phyloP scores from a whole-genome alignment of 768 basidiomycete species.

The Lepiota subincarnata region DNA sequence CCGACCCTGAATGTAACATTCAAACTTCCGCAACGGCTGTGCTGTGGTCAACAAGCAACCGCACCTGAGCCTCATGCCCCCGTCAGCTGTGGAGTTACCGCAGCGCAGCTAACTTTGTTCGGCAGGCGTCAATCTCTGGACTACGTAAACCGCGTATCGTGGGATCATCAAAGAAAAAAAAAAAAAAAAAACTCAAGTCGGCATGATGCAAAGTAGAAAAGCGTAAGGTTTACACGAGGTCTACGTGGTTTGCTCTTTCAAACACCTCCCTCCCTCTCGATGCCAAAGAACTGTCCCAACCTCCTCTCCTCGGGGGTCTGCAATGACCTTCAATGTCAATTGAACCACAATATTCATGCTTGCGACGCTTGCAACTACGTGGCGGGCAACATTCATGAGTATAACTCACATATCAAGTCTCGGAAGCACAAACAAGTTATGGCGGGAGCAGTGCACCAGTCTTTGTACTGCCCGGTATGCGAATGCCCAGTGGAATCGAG shows the following conservation, averaged over 20 bases:
- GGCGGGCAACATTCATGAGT: conserved; percentile 19
- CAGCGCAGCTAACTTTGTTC: too few relatives aligned
- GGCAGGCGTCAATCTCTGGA: too few relatives aligned
- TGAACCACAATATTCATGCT: conserved; percentile 31
- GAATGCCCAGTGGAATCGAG: neutral
- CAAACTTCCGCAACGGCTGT: too few relatives aligned
- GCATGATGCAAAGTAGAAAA: too few relatives aligned
- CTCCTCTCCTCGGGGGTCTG: conserved; percentile 35
- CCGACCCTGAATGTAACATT: too few relatives aligned
- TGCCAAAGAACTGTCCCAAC: conserved; percentile 29
- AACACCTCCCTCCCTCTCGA: neutral
- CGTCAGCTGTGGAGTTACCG: too few relatives aligned
- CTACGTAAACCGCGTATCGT: too few relatives aligned
- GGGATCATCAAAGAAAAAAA: too few relatives aligned
- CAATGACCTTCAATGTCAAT: conserved; percentile 23
- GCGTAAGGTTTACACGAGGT: neutral
- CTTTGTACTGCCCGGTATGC: conserved; percentile 24
- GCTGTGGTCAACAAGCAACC: too few relatives aligned
- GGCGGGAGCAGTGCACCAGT: conserved; percentile 16
- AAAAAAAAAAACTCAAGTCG: too few relatives aligned
- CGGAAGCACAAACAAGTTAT: conserved; percentile 7
- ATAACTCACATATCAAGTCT: conserved; percentile 24
- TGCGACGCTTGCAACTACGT: conserved; percentile 39
- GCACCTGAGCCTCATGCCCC: too few relatives aligned
- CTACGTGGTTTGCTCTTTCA: neutral